Evolutionary conservation across 169 alveolate genomes (phyloP).

Genomic region (Eimeria praecox): DNA sequence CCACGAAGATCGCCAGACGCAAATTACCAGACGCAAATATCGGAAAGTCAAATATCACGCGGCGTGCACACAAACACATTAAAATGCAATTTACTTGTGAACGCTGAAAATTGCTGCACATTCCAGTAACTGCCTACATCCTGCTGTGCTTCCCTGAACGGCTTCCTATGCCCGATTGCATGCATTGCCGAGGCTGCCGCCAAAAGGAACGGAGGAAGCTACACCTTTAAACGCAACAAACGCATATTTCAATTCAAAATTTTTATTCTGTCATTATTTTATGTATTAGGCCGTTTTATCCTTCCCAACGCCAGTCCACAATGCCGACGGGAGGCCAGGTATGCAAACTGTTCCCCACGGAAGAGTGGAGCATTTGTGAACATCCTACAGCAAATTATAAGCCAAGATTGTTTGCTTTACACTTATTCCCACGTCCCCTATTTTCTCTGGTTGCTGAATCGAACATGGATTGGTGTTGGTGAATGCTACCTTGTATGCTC

Average conservation of each 20-base stretch:
- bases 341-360: constrained; percentile 1
- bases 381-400: background rate
- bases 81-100: background rate
- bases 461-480: background rate
- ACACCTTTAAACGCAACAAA: background rate
- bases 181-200: constrained; percentile 17
- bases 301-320: background rate
- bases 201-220: background rate
- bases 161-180: constrained; percentile 34
- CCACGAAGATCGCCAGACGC: background rate
- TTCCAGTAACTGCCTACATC: background rate
- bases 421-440: background rate
- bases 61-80: background rate
- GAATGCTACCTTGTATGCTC: background rate
- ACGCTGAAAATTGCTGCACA: background rate
- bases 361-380: background rate
- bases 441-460: background rate
- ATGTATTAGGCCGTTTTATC: background rate
- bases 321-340: constrained; percentile 78
- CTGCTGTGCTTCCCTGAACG: background rate
- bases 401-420: background rate
- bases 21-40: background rate
- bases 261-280: background rate
- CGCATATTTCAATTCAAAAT: background rate
- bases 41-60: background rate